Conservation (phyloP, 257 asterid genomes). For the Fraxinus excelsior region DNA sequence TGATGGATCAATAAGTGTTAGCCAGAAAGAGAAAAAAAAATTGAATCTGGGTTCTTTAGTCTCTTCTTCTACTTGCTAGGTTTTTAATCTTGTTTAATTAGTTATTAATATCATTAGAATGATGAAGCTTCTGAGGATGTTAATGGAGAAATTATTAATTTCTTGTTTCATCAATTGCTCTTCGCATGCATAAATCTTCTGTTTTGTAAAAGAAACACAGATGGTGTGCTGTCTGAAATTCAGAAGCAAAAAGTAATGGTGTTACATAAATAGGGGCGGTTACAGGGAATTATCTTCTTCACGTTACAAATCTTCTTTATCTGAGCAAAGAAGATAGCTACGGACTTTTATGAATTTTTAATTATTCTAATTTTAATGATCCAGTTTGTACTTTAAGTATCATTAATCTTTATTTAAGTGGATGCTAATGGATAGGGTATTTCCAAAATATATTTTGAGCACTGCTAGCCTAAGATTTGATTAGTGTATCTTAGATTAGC, state of each 20-base stretch:
- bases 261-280: conserved; percentile 23
- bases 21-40: neutral
- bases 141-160: conserved; percentile 17
- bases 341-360: neutral
- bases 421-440: conserved; percentile 9
- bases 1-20: conserved; percentile 11
- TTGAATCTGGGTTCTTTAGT: neutral
- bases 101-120: conserved; percentile 18
- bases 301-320: conserved; percentile 31
- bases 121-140: conserved; percentile 18
- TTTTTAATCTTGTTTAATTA: conserved; percentile 22
- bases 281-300: conserved; percentile 11
- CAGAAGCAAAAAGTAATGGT: conserved; percentile 52
- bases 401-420: conserved; percentile 32
- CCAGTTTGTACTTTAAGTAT: conserved; percentile 16
- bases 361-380: neutral
- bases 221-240: conserved; percentile 45
- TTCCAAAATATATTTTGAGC: neutral
- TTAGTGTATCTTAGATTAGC: neutral
- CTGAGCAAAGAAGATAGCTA: conserved; percentile 19
- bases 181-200: conserved; percentile 4
- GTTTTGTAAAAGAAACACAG: neutral
- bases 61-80: neutral
- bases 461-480: too few species aligned
- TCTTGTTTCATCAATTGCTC: neutral